Evolutionary conservation across 164 flowering plant species (phyloP).

Genomic region (Vitis amurensis): DNA sequence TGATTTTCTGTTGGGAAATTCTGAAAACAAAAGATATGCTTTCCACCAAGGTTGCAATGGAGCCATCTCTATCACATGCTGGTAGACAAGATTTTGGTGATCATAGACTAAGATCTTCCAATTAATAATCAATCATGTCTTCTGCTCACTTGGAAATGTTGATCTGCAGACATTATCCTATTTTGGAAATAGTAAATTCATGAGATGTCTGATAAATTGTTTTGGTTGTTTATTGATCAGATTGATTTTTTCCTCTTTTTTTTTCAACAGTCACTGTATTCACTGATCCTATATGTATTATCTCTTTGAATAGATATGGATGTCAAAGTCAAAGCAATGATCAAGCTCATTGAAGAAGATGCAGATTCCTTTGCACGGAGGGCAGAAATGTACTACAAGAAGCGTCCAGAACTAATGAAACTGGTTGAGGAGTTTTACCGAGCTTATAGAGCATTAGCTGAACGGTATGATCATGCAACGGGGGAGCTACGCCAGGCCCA

Average conservation of each 20-base stretch:
- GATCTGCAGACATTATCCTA: too few relatives aligned
- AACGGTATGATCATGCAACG: conserved; percentile 87
- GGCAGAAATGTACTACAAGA: conserved; percentile 96
- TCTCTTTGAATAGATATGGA: conserved; percentile 73
- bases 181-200: too few relatives aligned
- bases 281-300: neutral
- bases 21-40: too few relatives aligned
- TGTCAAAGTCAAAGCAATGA: conserved; percentile 83
- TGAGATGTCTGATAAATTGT: too few relatives aligned
- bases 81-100: neutral
- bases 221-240: too few relatives aligned
- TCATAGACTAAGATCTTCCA: neutral
- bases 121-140: neutral
- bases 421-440: conserved; percentile 90
- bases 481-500: conserved; percentile 89
- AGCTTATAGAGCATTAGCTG: conserved; percentile 93
- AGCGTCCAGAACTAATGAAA: conserved; percentile 93
- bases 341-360: conserved; percentile 95
- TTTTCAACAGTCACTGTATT: neutral
- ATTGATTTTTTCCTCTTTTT: neutral
- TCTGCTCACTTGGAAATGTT: too few relatives aligned
- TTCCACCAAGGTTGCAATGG: too few relatives aligned
- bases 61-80: neutral
- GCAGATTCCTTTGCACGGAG: conserved; percentile 95
- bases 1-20: too few relatives aligned